phyloP scores from a whole-genome alignment of 768 basidiomycete genomes.

The Leucocoprinus leucothites region DNA sequence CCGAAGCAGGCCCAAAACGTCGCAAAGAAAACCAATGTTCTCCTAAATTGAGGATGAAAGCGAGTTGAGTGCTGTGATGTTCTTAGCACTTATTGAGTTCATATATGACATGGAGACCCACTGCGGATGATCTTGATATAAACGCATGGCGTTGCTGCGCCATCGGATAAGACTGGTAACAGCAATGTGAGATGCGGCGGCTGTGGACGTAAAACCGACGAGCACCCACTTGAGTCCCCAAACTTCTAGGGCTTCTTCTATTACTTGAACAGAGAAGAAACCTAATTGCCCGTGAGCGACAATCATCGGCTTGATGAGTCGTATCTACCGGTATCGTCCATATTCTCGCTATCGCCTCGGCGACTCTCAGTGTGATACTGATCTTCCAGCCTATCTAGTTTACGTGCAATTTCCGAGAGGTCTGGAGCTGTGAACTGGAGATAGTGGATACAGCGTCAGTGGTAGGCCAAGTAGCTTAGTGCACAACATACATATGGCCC shows the following conservation, averaged over 20 bases:
- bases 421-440: slow-evolving; percentile 74
- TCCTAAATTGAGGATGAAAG: slow-evolving; percentile 82
- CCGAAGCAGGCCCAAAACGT: slow-evolving; percentile 60
- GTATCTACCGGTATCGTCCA: slow-evolving; percentile 81
- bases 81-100: not conserved
- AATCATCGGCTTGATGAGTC: not conserved
- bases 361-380: slow-evolving; percentile 44
- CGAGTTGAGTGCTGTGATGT: slow-evolving; percentile 64
- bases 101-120: slow-evolving; percentile 29
- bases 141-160: slow-evolving; percentile 79
- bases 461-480: too few species aligned
- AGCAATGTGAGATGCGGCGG: slow-evolving; percentile 4
- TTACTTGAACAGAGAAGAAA: slow-evolving; percentile 89
- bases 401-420: slow-evolving; percentile 70
- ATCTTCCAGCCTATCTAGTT: slow-evolving; percentile 64
- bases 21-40: slow-evolving; percentile 91
- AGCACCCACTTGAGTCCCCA: slow-evolving; percentile 73
- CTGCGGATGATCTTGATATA: slow-evolving; percentile 77
- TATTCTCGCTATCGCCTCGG: slow-evolving; percentile 63
- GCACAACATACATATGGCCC: slow-evolving; percentile 38
- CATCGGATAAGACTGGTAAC: slow-evolving; percentile 69
- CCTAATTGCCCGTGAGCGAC: slow-evolving; percentile 37
- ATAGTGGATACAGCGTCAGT: slow-evolving; percentile 9
- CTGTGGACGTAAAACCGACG: not conserved
- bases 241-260: slow-evolving; percentile 79